Evolutionary conservation across 768 basidiomycete species (phyloP).

Genomic region (Phaeotremella skinneri): DNA sequence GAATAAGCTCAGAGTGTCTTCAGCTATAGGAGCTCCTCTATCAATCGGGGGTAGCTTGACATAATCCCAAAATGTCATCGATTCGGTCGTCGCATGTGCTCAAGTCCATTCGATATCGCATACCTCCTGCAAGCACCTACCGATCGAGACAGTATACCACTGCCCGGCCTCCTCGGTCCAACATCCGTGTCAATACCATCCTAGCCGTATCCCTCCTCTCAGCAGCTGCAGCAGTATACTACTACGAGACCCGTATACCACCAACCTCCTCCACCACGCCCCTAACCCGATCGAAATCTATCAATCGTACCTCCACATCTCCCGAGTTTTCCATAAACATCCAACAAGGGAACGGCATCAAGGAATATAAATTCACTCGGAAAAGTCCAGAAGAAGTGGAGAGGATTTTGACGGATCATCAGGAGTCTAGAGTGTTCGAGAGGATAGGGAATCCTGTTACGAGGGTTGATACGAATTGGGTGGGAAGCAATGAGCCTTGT

Average conservation of each 20-base stretch:
- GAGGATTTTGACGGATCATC: slow-evolving; percentile 30
- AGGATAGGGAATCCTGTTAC: slow-evolving; percentile 39
- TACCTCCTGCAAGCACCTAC: too few species aligned
- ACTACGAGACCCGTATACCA: slow-evolving; percentile 15
- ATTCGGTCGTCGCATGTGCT: too few species aligned
- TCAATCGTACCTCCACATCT: neutral
- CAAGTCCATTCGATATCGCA: too few species aligned
- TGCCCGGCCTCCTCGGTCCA: slow-evolving; percentile 3
- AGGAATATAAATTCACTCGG: slow-evolving; percentile 24
- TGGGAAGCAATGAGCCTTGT: slow-evolving; percentile 84
- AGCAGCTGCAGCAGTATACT: slow-evolving; percentile 27
- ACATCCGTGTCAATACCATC: neutral
- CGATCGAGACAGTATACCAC: neutral
- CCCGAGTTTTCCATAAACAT: slow-evolving; percentile 23
- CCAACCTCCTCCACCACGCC: neutral
- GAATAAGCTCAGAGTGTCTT: too few species aligned
- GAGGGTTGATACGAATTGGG: slow-evolving; percentile 66
- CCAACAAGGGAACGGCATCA: slow-evolving; percentile 3
- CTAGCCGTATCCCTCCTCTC: slow-evolving; percentile 22
- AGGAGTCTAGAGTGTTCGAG: slow-evolving; percentile 14
- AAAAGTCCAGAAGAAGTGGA: slow-evolving; percentile 27
- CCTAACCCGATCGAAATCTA: neutral
- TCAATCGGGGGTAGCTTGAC: too few species aligned
- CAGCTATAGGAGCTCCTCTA: too few species aligned
- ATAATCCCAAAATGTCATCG: too few species aligned